Conservation (phyloP, 768 basidiomycete species). For the Nidularia pulvinata region DNA sequence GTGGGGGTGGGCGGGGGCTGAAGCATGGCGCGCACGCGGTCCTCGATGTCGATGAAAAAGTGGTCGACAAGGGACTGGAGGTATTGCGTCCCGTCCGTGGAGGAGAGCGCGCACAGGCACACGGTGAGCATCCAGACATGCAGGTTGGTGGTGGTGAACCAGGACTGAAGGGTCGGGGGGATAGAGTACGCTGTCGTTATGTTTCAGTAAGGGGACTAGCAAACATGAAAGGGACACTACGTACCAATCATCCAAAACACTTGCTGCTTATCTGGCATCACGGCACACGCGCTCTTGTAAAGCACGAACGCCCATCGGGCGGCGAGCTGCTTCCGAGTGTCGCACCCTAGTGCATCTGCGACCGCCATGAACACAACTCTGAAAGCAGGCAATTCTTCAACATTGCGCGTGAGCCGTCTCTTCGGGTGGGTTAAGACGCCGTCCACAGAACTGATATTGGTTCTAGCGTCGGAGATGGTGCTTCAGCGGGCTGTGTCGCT, state of each 20-base stretch:
- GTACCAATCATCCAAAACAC: slow-evolving; percentile 68
- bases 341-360: slow-evolving; percentile 56
- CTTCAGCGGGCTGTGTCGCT: no score
- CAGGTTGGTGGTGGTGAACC: slow-evolving; percentile 93
- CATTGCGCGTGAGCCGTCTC: slow-evolving; percentile 56
- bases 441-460: no score
- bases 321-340: slow-evolving; percentile 59
- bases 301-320: slow-evolving; percentile 41
- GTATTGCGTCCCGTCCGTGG: slow-evolving; percentile 62
- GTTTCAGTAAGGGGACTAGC: not conserved
- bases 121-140: slow-evolving; percentile 92
- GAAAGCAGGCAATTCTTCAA: slow-evolving; percentile 48
- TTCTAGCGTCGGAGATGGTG: no score
- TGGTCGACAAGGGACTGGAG: slow-evolving; percentile 89
- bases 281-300: slow-evolving; percentile 43
- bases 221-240: slow-evolving; percentile 9
- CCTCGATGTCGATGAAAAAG: slow-evolving; percentile 94
- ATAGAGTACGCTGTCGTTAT: slow-evolving; percentile 66
- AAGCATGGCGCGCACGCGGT: slow-evolving; percentile 81
- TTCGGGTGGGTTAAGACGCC: not conserved
- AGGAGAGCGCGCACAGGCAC: slow-evolving; percentile 82
- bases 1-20: slow-evolving; percentile 47
- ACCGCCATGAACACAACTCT: slow-evolving; percentile 44
- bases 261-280: slow-evolving; percentile 53
- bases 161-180: slow-evolving; percentile 94